Conservation (phyloP, 768 basidiomycete species). For the Collybiopsis luxurians region DNA sequence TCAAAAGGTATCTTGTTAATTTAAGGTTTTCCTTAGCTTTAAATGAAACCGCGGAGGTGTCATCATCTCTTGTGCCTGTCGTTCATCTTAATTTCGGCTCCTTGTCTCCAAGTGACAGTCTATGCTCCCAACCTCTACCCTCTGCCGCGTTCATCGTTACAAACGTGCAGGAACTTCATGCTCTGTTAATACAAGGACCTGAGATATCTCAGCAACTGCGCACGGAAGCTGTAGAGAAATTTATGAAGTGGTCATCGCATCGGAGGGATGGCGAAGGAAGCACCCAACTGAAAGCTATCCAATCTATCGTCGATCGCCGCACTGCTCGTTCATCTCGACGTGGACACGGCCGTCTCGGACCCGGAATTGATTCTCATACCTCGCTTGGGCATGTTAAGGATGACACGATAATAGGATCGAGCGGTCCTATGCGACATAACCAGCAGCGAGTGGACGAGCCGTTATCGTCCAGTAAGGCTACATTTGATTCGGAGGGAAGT, state of each 20-base stretch:
- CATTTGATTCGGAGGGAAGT: neutral
- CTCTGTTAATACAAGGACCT: neutral
- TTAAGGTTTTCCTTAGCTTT: neutral
- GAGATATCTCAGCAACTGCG: neutral
- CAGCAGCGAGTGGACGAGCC: no score
- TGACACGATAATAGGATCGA: neutral
- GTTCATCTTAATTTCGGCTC: neutral
- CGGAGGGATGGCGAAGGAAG: neutral
- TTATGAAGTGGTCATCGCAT: neutral
- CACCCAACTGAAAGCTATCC: neutral
- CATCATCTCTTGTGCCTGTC: neutral
- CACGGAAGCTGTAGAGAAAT: slow-evolving; percentile 1
- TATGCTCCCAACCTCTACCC: neutral
- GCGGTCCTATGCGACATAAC: neutral
- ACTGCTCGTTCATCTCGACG: neutral
- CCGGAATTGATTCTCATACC: neutral
- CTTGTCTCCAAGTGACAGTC: neutral
- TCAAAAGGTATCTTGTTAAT: neutral
- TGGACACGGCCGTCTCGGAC: neutral
- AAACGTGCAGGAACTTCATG: neutral
- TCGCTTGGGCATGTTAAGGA: neutral
- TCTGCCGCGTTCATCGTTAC: neutral
- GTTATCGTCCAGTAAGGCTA: no score
- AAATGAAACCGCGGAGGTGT: neutral
- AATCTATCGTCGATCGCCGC: neutral